Percentiles rank a stretch among this genome's conserved stretches.
phyloP scores from a whole-genome alignment of 768 basidiomycete species.

The Lepiota venenata region DNA sequence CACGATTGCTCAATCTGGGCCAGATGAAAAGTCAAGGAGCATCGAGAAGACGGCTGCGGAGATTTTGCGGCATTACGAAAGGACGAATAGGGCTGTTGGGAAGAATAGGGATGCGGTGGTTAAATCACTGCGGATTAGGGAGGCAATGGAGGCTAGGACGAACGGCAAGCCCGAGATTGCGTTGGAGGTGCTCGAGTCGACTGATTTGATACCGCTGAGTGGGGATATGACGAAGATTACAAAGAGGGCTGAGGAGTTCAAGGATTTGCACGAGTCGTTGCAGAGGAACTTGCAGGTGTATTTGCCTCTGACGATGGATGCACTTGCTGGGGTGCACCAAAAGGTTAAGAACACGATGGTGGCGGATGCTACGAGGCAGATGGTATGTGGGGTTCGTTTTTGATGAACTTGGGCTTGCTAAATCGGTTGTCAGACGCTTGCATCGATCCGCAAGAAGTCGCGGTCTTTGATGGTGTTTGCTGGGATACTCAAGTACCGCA shows the following conservation, averaged over 20 bases:
- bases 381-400: conserved; percentile 42
- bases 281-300: conserved; percentile 89
- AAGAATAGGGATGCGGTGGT: conserved; percentile 73
- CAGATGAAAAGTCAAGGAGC: conserved; percentile 58
- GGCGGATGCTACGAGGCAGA: conserved; percentile 73
- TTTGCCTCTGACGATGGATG: conserved; percentile 90
- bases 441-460: conserved; percentile 71
- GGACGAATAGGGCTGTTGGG: conserved; percentile 69
- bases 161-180: conserved; percentile 71
- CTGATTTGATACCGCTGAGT: conserved; percentile 82
- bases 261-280: conserved; percentile 79
- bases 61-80: conserved; percentile 77
- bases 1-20: conserved; percentile 63
- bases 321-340: conserved; percentile 78
- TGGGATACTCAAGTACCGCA: conserved; percentile 82
- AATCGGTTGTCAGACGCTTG: conserved; percentile 50
- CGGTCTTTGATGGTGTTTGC: conserved; percentile 87
- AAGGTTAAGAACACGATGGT: conserved; percentile 67
- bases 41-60: conserved; percentile 75
- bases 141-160: conserved; percentile 76
- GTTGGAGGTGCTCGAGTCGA: conserved; percentile 85
- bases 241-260: conserved; percentile 85
- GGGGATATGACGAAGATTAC: conserved; percentile 85
- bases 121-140: conserved; percentile 72
- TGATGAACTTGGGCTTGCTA: conserved; percentile 1